Percentiles rank a stretch among this genome's conserved stretches.
These are phyloP conservation scores for Pseudoneurospora amorphoporcata DNA, from an alignment of 495 filamentous ascomycete species.

Conservation along the genomic window DNA sequence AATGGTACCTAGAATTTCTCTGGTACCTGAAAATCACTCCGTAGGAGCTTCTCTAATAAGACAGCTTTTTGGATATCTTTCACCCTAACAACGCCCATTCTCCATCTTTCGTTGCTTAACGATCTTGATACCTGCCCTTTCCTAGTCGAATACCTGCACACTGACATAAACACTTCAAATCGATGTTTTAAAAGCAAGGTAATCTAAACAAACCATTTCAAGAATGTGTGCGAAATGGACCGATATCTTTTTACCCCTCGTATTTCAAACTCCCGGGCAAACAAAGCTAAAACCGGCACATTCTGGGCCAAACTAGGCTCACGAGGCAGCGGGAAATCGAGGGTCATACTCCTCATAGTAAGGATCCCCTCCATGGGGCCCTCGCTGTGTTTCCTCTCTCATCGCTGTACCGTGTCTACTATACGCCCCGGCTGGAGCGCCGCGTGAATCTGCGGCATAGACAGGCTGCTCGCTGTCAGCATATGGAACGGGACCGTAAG, in stretches of 20 bases:
- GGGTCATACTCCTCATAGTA: slow-evolving; percentile 36
- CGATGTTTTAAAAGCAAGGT: not conserved
- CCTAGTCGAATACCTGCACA: not conserved
- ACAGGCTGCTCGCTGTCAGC: slow-evolving; percentile 8
- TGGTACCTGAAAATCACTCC: not conserved
- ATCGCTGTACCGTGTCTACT: not conserved
- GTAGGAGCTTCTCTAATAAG: not conserved
- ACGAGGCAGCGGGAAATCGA: slow-evolving; percentile 14
- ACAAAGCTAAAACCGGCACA: not conserved
- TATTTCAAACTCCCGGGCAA: not conserved
- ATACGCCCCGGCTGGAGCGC: not conserved
- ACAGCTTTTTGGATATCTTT: not conserved
- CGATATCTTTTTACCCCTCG: not conserved
- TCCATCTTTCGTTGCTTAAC: not conserved
- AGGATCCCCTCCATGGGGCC: slow-evolving; percentile 12
- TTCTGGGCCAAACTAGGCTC: not conserved
- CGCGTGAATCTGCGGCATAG: slow-evolving; percentile 3
- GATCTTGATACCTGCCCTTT: not conserved
- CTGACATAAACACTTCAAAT: not conserved
- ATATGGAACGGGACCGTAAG: not conserved
- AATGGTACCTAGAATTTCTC: not conserved
- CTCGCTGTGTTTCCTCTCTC: not conserved
- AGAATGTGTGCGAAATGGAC: not conserved
- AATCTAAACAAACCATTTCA: not conserved
- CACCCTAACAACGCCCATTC: not conserved